Base-by-base conservation (phyloP, 2,329 filamentous ascomycete species). In the Cercospora berteroae region DNA sequence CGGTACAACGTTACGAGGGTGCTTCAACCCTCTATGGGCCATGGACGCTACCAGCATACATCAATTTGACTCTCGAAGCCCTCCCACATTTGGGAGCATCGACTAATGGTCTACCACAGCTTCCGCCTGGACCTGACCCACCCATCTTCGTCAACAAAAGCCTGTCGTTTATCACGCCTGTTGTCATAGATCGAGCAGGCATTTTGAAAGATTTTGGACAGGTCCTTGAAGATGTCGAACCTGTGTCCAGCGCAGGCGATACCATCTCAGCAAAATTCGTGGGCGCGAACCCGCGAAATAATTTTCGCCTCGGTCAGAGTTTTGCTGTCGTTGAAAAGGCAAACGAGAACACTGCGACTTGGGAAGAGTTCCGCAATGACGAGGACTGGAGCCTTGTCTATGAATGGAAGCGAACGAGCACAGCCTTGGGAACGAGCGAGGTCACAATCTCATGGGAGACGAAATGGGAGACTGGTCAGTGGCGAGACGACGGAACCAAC, bases 1-100 rank as follows among this genome's bases (percentile, higher is more conserved):
- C 82, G 12, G 83, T 95, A 56, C 94, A 97, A 80, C 89, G 94
- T 9, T 97, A 97, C 80, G 94, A 98, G 81, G 94, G 94, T n/a
- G 94, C 92, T 0, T 94, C 91, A 6, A 98, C 94, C 0, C 87
- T 98, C 2, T 95, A 91, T 77, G 94, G 94, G 0, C 90, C 86
- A 2, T 88, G 93, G 78, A 92, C 93, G 0, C 85, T 97, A 10
- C 87, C 90, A 39, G 94, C 93, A 0, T 95, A 95, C 81, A 91
- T 97, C 81, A 94, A 96, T 78, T 83, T 94, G 52, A 94, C 92
- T 0, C 83, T 93, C n/a, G 86, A 84, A 0, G 88, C 90, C 77
- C 86, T 95, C 3, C 85, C 84, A 16, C 90, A 89, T 77, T 86
- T 96, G 3, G 83, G 83, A 10, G 81, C 82, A 56, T 67, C 73